Conservation (phyloP, 371 early-diverging fungal genomes). For the Zopfochytrium polystomum region DNA sequence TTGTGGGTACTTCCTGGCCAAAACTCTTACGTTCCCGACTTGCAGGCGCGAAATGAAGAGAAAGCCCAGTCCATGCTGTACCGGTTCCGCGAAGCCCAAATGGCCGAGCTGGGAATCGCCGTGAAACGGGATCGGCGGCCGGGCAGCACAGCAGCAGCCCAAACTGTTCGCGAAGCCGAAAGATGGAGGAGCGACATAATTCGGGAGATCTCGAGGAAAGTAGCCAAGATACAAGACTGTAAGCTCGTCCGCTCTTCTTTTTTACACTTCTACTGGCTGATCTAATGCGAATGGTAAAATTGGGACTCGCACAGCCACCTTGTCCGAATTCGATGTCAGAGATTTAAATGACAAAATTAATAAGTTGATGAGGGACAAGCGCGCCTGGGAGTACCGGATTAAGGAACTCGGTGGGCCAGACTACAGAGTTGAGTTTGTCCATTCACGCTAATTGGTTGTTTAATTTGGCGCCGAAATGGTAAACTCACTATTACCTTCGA, state of each 20-base stretch:
- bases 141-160: constrained; percentile 65
- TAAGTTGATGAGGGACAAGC: constrained; percentile 84
- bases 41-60: constrained; percentile 94
- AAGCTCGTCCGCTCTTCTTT: constrained; percentile 27
- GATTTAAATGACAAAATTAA: constrained; percentile 96
- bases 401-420: constrained; percentile 92
- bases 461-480: no score
- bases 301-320: constrained; percentile 50
- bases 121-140: constrained; percentile 69
- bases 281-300: background rate
- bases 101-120: constrained; percentile 75
- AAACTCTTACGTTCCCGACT: no score
- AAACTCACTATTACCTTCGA: constrained; percentile 4
- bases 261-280: constrained; percentile 5
- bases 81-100: constrained; percentile 92
- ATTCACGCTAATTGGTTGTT: background rate
- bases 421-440: constrained; percentile 64
- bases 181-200: constrained; percentile 87
- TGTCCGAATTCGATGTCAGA: constrained; percentile 87
- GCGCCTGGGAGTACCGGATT: constrained; percentile 89
- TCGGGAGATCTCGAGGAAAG: constrained; percentile 80
- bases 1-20: no score
- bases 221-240: constrained; percentile 89
- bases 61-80: constrained; percentile 97
- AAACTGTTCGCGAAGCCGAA: constrained; percentile 74